Evolutionary conservation across 768 basidiomycete genomes (phyloP), one percentile per base, ranked within the genome.

Genomic region (Amanita pseudoporphyria): DNA sequence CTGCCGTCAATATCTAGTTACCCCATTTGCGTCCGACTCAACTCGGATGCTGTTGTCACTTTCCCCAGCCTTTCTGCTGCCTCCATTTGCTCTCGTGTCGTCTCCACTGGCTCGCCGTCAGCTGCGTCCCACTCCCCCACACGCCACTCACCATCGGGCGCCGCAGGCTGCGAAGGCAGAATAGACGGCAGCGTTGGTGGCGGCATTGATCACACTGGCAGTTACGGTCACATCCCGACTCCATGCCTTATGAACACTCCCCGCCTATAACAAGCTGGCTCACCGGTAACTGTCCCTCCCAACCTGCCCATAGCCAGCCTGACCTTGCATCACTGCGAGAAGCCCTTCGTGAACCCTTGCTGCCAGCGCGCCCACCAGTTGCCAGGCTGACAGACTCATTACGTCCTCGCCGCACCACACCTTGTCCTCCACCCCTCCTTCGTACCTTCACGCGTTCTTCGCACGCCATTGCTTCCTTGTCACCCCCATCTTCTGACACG

Each of bases 11-110:
- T 4, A 13, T n/a, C 9, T 18, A 22, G 36, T 13, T 10, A 6
- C 45, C 7, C 12, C 9, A 38, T 49, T 13, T n/a, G 16, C 16
- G 6, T 31, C 16, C 5, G n/a, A 14, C 69, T 81, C 45, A 58
- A 87, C 87, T 84, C 78, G 45, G 72, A 58, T 9, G 87, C 82
- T 22, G 72, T 73, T 0, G 87, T 84, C 28, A 81, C 76, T 45
- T 78, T 78, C 2, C 74, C 83, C 19, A 78, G 66, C 16, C 52
- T 57, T 41, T 61, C 54, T 12, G 72, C 75, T 2, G 72, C 65
- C 2, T 69, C 57, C 31, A 84, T 58, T 53, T 85, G 72, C 37
- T 82, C 71, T 14, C 67, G 59, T n/a, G 76, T 74, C 9, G 84
- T 79, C 13, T 67, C 62, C 18, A 67, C 82, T 83, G 53, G n/a